Conservation (phyloP, 148 eudicot species). For the Agrostemma githago region DNA sequence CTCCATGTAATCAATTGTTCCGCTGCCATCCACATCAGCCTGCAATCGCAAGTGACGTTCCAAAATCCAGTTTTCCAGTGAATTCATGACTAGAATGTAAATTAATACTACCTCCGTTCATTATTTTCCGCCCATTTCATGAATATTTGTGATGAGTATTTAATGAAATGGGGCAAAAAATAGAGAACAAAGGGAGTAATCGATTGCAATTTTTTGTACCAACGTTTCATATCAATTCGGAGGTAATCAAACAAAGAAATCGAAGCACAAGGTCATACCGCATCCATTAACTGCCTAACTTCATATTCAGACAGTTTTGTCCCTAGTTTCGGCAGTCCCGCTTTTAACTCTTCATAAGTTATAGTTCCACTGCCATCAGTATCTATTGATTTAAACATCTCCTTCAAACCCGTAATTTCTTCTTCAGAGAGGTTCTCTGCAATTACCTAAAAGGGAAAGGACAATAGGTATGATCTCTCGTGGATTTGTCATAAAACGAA, state of each 20-base stretch:
- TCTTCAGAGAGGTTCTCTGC: slow-evolving; percentile 97
- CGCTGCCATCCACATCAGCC: slow-evolving; percentile 99
- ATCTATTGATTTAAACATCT: slow-evolving; percentile 95
- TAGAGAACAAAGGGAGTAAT: no score
- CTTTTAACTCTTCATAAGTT: slow-evolving; percentile 86
- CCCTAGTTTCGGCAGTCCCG: slow-evolving; percentile 85
- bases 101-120: no score
- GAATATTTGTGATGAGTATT: no score
- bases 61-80: neutral
- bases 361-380: slow-evolving; percentile 88
- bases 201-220: neutral
- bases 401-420: slow-evolving; percentile 91
- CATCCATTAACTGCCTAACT: slow-evolving; percentile 95
- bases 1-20: slow-evolving; percentile 93
- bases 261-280: slow-evolving; percentile 45
- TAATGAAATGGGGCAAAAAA: no score
- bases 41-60: slow-evolving; percentile 25
- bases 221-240: neutral
- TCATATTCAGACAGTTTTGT: slow-evolving; percentile 83
- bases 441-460: slow-evolving; percentile 58
- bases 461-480: slow-evolving; percentile 14
- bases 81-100: no score
- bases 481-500: neutral
- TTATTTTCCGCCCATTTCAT: no score
- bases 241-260: slow-evolving; percentile 3